Evolutionary conservation across 495 filamentous ascomycete species (phyloP).

Genomic region (Astrocystis sublimbata): DNA sequence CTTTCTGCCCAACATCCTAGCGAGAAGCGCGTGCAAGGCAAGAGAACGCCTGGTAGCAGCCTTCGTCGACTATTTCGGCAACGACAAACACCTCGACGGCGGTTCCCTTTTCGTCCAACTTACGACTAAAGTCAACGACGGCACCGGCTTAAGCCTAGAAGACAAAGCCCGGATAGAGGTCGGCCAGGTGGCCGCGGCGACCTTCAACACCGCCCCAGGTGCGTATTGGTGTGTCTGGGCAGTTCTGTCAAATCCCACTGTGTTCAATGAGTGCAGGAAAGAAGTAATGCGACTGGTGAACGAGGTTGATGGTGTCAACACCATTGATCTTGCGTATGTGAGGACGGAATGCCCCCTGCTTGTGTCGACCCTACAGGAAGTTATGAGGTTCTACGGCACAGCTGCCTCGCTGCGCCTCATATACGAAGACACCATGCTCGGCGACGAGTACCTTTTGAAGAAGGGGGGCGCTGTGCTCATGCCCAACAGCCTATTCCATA

Average conservation of each 20-base stretch:
- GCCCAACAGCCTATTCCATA: conserved; percentile 23
- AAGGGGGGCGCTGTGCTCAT: conserved; percentile 23
- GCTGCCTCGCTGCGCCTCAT: conserved; percentile 19
- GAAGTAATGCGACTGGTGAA: conserved; percentile 20
- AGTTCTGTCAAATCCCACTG: conserved; percentile 15
- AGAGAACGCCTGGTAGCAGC: background rate
- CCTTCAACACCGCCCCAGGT: conserved; percentile 13
- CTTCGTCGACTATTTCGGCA: conserved; percentile 2
- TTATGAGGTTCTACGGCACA: conserved; percentile 15
- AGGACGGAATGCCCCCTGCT: conserved; percentile 13
- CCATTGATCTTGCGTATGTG: conserved; percentile 1
- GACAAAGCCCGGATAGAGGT: conserved; percentile 13
- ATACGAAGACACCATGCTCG: conserved; percentile 25
- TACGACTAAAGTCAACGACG: background rate
- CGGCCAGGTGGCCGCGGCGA: conserved; percentile 10
- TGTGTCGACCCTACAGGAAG: conserved; percentile 20
- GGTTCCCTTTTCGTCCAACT: conserved; percentile 9
- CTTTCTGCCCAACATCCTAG: conserved; percentile 2
- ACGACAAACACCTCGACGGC: conserved; percentile 2
- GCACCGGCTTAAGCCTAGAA: background rate
- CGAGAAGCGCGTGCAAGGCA: conserved; percentile 3
- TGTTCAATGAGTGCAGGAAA: conserved; percentile 15
- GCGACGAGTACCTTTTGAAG: conserved; percentile 28
- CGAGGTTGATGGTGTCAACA: background rate
- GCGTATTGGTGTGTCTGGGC: conserved; percentile 20